phyloP scores from a whole-genome alignment of 371 early-diverging fungal genomes.

The Mucor lusitanicus region DNA sequence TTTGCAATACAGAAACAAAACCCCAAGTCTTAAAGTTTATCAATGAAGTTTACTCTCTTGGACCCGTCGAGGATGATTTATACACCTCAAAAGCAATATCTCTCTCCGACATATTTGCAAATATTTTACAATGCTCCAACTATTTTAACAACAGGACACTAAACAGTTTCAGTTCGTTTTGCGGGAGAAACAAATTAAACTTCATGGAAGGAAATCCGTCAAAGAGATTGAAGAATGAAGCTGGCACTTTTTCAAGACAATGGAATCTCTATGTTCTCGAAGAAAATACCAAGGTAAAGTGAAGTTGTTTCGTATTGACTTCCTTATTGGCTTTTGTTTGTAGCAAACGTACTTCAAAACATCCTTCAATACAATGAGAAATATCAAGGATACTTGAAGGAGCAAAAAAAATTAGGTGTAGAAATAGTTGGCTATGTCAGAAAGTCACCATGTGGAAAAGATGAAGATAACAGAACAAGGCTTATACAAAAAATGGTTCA shows the following conservation, averaged over 20 bases:
- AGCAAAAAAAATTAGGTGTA: no score
- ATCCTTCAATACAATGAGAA: no score
- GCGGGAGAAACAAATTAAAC: conserved; percentile 15
- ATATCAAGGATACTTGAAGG: no score
- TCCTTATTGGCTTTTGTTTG: no score
- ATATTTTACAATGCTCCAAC: conserved; percentile 13
- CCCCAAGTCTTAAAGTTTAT: conserved; percentile 18
- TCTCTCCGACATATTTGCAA: conserved; percentile 13
- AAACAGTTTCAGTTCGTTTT: conserved; percentile 17
- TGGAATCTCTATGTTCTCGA: conserved; percentile 16
- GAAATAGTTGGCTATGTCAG: no score
- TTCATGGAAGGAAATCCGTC: conserved; percentile 5
- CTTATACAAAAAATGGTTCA: no score
- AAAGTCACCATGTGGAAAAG: no score
- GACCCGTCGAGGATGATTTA: conserved; percentile 15
- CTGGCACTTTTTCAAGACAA: conserved; percentile 11
- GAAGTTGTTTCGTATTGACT: no score
- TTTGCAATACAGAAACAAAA: conserved; percentile 22
- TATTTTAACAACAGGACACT: conserved; percentile 19
- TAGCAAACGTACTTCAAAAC: no score
- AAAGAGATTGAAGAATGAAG: conserved; percentile 15
- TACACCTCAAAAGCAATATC: conserved; percentile 10
- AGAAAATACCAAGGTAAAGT: no score
- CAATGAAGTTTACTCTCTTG: conserved; percentile 15
- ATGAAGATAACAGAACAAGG: no score